These are phyloP conservation scores for Cystobasidium sp. DNA, from an alignment of 1,284 basidiomycete genomes.

Conservation along the genomic window DNA sequence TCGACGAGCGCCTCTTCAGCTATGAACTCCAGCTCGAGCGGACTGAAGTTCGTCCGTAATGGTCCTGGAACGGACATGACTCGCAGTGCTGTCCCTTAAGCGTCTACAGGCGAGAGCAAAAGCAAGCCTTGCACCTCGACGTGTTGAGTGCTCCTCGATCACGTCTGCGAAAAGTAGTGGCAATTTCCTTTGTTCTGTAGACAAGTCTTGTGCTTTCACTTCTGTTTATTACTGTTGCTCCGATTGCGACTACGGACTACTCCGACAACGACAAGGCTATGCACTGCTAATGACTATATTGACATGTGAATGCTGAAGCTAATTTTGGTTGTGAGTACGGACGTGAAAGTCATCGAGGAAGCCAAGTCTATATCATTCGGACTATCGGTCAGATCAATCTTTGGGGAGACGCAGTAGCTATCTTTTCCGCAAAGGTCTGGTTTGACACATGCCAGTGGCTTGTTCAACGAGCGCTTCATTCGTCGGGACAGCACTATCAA, in stretches of 20 bases:
- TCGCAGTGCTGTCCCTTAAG: background rate
- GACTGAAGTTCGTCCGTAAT: conserved; percentile 41
- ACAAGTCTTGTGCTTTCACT: too few species aligned
- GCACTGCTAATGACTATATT: background rate
- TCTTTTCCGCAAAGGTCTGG: background rate
- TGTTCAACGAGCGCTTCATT: conserved; percentile 4
- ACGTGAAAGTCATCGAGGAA: too few species aligned
- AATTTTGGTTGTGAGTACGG: too few species aligned
- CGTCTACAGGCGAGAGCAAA: background rate
- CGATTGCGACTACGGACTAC: background rate
- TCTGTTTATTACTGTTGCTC: background rate
- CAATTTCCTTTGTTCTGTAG: background rate
- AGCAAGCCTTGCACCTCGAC: background rate
- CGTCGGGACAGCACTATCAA: conserved; percentile 19
- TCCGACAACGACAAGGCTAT: background rate
- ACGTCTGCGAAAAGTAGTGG: background rate
- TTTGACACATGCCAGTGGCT: background rate
- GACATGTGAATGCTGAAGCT: background rate
- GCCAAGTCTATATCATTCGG: too few species aligned
- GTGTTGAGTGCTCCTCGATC: conserved; percentile 16
- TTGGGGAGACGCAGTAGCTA: background rate
- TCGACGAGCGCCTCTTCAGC: conserved; percentile 44
- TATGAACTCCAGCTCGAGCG: conserved; percentile 43
- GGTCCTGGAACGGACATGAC: conserved; percentile 38
- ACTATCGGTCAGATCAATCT: too few species aligned